Evolutionary conservation across 2,329 filamentous ascomycete genomes (phyloP), one percentile per base, ranked within the genome.

Genomic region (Neobulgaria alba): DNA sequence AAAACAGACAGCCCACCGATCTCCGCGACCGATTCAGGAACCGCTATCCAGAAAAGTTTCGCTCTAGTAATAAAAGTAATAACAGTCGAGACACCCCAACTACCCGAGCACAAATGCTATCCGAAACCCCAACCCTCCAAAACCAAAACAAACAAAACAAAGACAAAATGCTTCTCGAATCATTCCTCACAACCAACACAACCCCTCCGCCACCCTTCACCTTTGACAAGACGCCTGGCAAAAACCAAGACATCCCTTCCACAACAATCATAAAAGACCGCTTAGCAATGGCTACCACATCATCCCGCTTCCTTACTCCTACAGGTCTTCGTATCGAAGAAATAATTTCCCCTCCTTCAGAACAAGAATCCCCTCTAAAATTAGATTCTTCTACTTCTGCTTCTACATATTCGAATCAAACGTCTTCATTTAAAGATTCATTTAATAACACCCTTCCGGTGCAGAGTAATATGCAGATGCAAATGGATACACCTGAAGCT

Each of bases 21-120:
- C 57, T 82, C 38, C 66, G 77, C 46, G 77, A 82, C 48, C 67
- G 77, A 16, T 68, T 80, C 21, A 69, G 77, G 32, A 82, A 81
- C 59, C 79, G 77, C 50, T 78, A 77, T 49, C 73, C 75, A 3
- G 69, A 69, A 10, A 70, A 74, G 21, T 80, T 43, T 66, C 69
- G 49, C 16, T 26, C 34, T 12, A 47, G 48, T 31, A 26, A 33
- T 26, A 26, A 26, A 7, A 7, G 7, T 7, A 7, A 7, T 7
- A 26, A 26, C 12, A 7, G 7, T 26, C 7, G 23, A 12, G 23
- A 7, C 12, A 7, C 7, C 7, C 23, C 7, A 26, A 26, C 23
- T 7, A 7, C 23, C 23, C n/a, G n/a, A n/a, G n/a, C n/a, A n/a
- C n/a, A n/a, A n/a, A n/a, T n/a, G n/a, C n/a, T n/a, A n/a, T n/a